Percentiles rank a stretch among this genome's conserved stretches.
Conservation (phyloP, 108 stramenopile genomes). For the Nannochloropsis gaditana region DNA sequence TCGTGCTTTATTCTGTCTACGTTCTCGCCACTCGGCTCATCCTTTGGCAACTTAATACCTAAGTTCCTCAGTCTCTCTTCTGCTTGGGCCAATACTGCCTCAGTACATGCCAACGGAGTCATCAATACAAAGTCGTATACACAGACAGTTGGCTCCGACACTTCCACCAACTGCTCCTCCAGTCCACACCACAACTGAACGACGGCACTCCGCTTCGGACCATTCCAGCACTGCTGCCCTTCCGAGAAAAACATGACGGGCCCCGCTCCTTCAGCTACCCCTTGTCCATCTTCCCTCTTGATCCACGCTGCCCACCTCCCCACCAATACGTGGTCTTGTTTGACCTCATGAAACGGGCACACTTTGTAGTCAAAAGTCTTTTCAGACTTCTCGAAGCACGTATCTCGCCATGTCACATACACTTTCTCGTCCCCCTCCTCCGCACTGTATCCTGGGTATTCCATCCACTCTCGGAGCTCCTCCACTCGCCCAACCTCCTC, state of each 20-base stretch:
- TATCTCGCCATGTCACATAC: conserved; percentile 13
- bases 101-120: conserved; percentile 52
- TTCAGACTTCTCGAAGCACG: conserved; percentile 34
- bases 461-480: not conserved
- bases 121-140: conserved; percentile 41
- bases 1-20: not conserved
- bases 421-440: not conserved
- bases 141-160: conserved; percentile 58
- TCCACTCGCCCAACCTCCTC: conserved; percentile 10
- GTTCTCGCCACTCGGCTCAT: not conserved
- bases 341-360: conserved; percentile 45
- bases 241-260: conserved; percentile 34
- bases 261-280: not conserved
- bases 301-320: not conserved
- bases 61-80: conserved; percentile 8
- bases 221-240: conserved; percentile 55
- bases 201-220: conserved; percentile 36
- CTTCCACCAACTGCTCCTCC: conserved; percentile 35
- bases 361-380: conserved; percentile 46
- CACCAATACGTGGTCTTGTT: conserved; percentile 37
- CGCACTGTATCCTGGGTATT: not conserved
- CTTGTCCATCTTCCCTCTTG: not conserved
- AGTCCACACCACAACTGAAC: conserved; percentile 49
- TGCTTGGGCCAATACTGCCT: not conserved
- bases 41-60: not conserved